Percentiles rank a stretch among this genome's conserved stretches.
Evolutionary conservation across 2,329 filamentous ascomycete species (phyloP).

Genomic region (Talaromyces islandicus): DNA sequence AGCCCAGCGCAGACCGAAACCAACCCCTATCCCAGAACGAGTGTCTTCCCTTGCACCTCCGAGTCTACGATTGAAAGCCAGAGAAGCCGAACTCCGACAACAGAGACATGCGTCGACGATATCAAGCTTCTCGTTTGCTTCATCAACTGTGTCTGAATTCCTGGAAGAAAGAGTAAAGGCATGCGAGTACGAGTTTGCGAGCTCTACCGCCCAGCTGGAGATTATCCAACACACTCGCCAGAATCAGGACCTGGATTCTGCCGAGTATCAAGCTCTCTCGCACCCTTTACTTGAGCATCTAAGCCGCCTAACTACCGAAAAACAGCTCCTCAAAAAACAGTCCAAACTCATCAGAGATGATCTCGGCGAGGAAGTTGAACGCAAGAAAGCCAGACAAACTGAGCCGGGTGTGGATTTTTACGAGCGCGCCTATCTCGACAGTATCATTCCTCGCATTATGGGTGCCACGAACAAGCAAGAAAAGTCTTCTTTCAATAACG

Average conservation of each 20-base stretch:
- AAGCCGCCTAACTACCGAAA: neutral
- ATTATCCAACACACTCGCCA: too few relatives aligned
- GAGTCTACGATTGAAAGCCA: too few relatives aligned
- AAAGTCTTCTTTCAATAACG: neutral
- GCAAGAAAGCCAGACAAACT: neutral
- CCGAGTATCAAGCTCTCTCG: neutral
- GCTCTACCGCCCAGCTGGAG: too few relatives aligned
- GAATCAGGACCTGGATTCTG: too few relatives aligned
- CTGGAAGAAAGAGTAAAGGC: constrained; percentile 4
- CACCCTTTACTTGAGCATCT: neutral
- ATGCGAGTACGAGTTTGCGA: constrained; percentile 2
- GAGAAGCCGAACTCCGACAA: too few relatives aligned
- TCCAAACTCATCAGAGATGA: neutral
- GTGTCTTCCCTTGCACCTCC: too few relatives aligned
- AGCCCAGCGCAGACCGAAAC: too few relatives aligned
- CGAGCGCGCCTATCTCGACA: neutral
- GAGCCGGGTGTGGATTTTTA: constrained; percentile 1
- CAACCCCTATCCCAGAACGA: too few relatives aligned
- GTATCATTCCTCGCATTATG: neutral
- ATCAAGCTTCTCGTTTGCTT: too few relatives aligned
- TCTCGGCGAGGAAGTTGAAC: neutral
- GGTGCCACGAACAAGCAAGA: neutral
- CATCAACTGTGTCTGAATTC: too few relatives aligned
- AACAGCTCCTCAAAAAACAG: neutral
- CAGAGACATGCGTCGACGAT: too few relatives aligned